Percentiles rank a stretch among this genome's conserved stretches.
Conservation (phyloP, 2,329 filamentous ascomycete species). For the Chalara sp. region DNA sequence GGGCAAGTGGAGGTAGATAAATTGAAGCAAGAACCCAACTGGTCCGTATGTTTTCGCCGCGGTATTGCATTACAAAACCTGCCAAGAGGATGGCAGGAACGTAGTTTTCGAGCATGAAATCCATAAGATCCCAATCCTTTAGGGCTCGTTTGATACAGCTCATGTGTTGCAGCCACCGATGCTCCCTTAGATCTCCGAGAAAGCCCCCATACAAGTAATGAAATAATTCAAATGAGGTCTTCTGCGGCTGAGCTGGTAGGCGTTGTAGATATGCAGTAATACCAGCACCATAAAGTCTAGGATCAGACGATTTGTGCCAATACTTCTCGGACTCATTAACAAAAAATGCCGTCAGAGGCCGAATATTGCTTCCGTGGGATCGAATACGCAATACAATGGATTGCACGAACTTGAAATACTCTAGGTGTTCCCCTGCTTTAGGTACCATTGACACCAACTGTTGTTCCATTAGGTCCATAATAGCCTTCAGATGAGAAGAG, state of each 20-base stretch:
- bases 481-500: conserved; percentile 13
- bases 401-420: conserved; percentile 19
- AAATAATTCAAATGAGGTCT: conserved; percentile 17
- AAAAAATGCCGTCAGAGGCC: conserved; percentile 20
- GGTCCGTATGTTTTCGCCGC: conserved; percentile 2
- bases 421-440: conserved; percentile 9
- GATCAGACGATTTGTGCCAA: conserved; percentile 23
- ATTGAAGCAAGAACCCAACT: conserved; percentile 19
- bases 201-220: conserved; percentile 24
- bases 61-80: conserved; percentile 9
- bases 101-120: conserved; percentile 21
- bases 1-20: conserved; percentile 16
- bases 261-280: conserved; percentile 21
- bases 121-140: conserved; percentile 16
- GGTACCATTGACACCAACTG: conserved; percentile 16
- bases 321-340: conserved; percentile 17
- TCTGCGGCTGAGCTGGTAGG: conserved; percentile 13
- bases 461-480: conserved; percentile 20
- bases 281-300: conserved; percentile 21
- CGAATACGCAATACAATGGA: conserved; percentile 17
- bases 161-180: conserved; percentile 9
- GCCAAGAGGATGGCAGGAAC: conserved; percentile 19
- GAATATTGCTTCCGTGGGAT: conserved; percentile 19
- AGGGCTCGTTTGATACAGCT: conserved; percentile 14
- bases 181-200: conserved; percentile 15